Percentiles rank a stretch among this genome's conserved stretches.
These are phyloP conservation scores for Amorphotheca resinae DNA, from an alignment of 495 filamentous ascomycete genomes.

Conservation along the genomic window DNA sequence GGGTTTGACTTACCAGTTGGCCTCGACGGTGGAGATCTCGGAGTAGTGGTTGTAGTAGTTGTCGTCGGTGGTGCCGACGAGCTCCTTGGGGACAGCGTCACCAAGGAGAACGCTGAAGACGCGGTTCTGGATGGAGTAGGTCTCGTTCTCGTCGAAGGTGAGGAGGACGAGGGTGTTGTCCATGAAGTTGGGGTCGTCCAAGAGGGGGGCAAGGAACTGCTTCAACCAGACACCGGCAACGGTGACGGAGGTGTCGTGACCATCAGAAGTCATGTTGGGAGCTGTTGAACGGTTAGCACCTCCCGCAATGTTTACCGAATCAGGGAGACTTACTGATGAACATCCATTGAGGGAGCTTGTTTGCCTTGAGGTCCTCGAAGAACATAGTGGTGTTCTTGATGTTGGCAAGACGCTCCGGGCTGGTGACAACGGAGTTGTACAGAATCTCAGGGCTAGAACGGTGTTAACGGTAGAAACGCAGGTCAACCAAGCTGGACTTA, in stretches of 20 bases:
- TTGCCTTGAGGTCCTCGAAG: constrained; percentile 40
- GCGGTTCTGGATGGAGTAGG: constrained; percentile 43
- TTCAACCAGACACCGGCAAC: constrained; percentile 45
- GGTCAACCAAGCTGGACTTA: constrained; percentile 7
- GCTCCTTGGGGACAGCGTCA: constrained; percentile 43
- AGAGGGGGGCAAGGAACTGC: constrained; percentile 47
- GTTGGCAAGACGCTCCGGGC: constrained; percentile 39
- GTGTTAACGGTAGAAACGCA: constrained; percentile 17
- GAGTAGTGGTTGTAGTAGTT: constrained; percentile 66
- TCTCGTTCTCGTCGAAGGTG: constrained; percentile 53
- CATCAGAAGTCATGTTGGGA: constrained; percentile 59
- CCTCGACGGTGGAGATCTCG: constrained; percentile 47
- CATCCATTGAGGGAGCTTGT: constrained; percentile 55
- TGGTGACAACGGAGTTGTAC: constrained; percentile 43
- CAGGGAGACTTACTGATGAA: constrained; percentile 39
- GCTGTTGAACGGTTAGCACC: constrained; percentile 15
- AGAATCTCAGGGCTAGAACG: constrained; percentile 39
- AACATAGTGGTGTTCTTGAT: constrained; percentile 60
- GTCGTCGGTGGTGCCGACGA: constrained; percentile 48
- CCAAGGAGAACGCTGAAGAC: constrained; percentile 53
- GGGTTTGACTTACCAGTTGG: constrained; percentile 41
- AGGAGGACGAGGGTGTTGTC: constrained; percentile 54
- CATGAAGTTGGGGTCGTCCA: constrained; percentile 52
- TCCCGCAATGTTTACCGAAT: not conserved
- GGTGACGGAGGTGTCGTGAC: constrained; percentile 54